A percentile compares a stretch with the other conserved stretches of the same genome.
Evolutionary conservation across 1,284 basidiomycete genomes (phyloP).

Genomic region (Sporisorium iseilematis-ciliati): DNA sequence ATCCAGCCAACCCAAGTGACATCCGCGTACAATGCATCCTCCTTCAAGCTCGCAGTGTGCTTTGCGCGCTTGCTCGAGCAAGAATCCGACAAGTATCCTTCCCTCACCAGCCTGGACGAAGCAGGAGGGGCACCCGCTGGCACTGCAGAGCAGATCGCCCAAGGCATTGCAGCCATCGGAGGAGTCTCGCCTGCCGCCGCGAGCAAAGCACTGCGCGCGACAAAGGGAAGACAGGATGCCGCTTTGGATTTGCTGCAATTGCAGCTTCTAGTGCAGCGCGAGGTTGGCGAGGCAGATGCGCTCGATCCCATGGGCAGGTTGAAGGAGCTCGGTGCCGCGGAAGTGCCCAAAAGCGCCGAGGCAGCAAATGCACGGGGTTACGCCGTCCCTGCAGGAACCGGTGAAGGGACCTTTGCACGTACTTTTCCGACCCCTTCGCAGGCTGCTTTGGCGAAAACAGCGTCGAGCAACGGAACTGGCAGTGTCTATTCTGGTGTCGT

Average conservation of each 20-base stretch:
- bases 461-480: slow-evolving; percentile 1
- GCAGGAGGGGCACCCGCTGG: slow-evolving; percentile 35
- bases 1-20: slow-evolving; percentile 46
- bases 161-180: slow-evolving; percentile 48
- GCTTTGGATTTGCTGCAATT: slow-evolving; percentile 64
- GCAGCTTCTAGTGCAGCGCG: slow-evolving; percentile 43
- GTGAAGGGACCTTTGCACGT: slow-evolving; percentile 23
- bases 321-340: slow-evolving; percentile 22
- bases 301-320: slow-evolving; percentile 59
- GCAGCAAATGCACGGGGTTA: slow-evolving; percentile 19
- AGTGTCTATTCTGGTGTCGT: slow-evolving; percentile 37
- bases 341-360: slow-evolving; percentile 37
- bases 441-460: slow-evolving; percentile 12
- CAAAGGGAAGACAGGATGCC: slow-evolving; percentile 62
- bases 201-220: slow-evolving; percentile 52
- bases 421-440: slow-evolving; percentile 46
- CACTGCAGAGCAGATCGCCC: slow-evolving; percentile 41
- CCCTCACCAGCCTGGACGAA: slow-evolving; percentile 41
- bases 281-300: slow-evolving; percentile 50
- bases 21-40: slow-evolving; percentile 53
- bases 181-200: slow-evolving; percentile 20
- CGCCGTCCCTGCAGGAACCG: slow-evolving; percentile 21
- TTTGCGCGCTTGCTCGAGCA: slow-evolving; percentile 50
- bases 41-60: slow-evolving; percentile 58
- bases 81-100: slow-evolving; percentile 40